These are phyloP conservation scores for Coniochaeta hoffmannii DNA, from an alignment of 2,329 filamentous ascomycete species.

Conservation along the genomic window DNA sequence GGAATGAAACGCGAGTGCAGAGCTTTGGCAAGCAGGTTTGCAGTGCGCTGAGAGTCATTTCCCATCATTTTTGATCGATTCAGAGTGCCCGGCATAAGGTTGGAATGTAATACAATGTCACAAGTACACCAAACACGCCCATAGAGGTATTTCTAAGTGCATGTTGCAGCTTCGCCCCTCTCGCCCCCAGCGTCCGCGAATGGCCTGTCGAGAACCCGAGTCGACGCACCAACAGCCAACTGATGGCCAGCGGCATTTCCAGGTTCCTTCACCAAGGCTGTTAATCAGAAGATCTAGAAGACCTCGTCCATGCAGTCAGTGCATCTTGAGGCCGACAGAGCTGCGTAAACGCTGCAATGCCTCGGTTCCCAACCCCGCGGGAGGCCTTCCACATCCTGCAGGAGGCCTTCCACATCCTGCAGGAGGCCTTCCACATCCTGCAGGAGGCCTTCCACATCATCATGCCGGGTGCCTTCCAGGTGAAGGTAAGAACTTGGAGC, in stretches of 20 bases:
- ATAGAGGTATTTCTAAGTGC: constrained; percentile 2
- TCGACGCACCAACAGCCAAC: constrained; percentile 2
- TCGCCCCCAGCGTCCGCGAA: background rate
- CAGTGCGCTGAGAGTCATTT: constrained; percentile 4
- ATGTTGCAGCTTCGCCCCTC: constrained; percentile 5
- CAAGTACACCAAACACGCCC: background rate
- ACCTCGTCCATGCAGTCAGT: constrained; percentile 4
- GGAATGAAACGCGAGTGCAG: constrained; percentile 3
- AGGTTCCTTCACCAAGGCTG: no score
- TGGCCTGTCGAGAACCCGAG: background rate
- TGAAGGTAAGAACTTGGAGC: constrained; percentile 1
- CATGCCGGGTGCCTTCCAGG: constrained; percentile 2
- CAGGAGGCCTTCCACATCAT: no score
- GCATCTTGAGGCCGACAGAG: constrained; percentile 1
- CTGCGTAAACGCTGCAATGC: constrained; percentile 8
- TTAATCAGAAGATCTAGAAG: constrained; percentile 6
- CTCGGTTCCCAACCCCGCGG: constrained; percentile 11
- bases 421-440: no score
- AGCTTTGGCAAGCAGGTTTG: constrained; percentile 5
- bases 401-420: no score
- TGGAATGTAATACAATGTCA: constrained; percentile 5
- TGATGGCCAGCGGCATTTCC: background rate
- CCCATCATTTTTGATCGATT: constrained; percentile 1
- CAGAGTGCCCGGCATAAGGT: background rate
- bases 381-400: no score